phyloP scores from a whole-genome alignment of 2,329 filamentous ascomycete genomes.

The Waltergamsia citrina region DNA sequence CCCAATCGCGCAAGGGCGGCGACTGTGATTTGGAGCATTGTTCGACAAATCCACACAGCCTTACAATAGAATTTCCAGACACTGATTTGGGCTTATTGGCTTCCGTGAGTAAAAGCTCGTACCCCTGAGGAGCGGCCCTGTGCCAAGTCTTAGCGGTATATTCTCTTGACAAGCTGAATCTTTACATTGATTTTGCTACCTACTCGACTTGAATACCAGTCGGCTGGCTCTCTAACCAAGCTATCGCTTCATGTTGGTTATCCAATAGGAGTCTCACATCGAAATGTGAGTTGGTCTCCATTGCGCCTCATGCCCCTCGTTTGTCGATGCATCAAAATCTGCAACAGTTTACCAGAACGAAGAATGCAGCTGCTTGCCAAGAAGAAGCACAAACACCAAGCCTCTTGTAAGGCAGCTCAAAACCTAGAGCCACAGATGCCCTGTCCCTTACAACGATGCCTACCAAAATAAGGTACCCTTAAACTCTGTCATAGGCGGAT shows the following conservation, averaged over 20 bases:
- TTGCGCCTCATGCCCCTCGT: too few species aligned
- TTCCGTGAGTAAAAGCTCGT: conserved; percentile 34
- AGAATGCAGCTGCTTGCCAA: too few species aligned
- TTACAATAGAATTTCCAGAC: conserved; percentile 46
- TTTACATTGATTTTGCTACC: conserved; percentile 2
- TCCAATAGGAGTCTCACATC: too few species aligned
- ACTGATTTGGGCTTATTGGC: conserved; percentile 44
- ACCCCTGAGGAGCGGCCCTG: conserved; percentile 26
- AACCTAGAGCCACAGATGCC: too few species aligned
- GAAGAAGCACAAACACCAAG: too few species aligned
- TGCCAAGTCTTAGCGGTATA: not conserved
- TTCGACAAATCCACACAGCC: conserved; percentile 53
- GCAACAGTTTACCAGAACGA: too few species aligned
- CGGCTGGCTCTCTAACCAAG: conserved; percentile 9
- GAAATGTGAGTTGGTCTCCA: too few species aligned
- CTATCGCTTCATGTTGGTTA: conserved; percentile 2
- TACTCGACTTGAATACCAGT: conserved; percentile 5
- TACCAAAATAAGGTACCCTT: too few species aligned
- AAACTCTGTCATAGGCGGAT: too few species aligned
- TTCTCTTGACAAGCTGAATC: not conserved
- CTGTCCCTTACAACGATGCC: too few species aligned
- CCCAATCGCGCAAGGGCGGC: conserved; percentile 32
- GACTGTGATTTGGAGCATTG: conserved; percentile 43
- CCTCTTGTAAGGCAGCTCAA: too few species aligned
- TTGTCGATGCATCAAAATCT: too few species aligned